Base-by-base conservation (phyloP, 2,329 filamentous ascomycete genomes). In the Cryphonectria nitschkei region DNA sequence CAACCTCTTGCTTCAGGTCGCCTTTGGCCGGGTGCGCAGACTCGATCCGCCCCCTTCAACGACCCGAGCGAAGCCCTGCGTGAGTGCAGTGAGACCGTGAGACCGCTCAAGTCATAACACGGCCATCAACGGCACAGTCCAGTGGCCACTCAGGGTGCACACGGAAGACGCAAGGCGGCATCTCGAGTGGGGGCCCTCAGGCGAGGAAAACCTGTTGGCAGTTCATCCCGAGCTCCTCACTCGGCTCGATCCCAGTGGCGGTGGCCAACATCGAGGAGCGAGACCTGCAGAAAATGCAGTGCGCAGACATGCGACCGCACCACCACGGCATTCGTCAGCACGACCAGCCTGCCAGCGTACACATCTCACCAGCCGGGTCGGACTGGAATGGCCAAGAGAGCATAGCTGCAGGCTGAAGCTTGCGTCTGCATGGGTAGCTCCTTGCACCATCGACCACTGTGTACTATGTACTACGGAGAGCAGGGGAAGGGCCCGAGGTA, bases 391-490 rank as follows among this genome's bases (percentile, higher is more conserved):
- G 56, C 16, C 13, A 39, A 29, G 32, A n/a, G 16, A 13, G 37
- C 37, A 43, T 43, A 29, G 29, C 54, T 67, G 65, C 65, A 61
- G 54, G 56, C 41, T 65, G 64, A 52, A 22, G 43, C 64, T 32
- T 43, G 39, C 62, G 46, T 46, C 64, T 65, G 64, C 64, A 65
- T 65, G 64, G 56, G 63, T 65, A 52, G 63, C 63, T 65, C 43
- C 41, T 50, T 41, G 34, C 58, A 39, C 58, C 58, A n/a, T 19
- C 16, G 9, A 13, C 32, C 34, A 22, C 34, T 50, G 14, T 50
- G 16, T 39, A 46, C 37, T 43, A 43, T 16, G 16, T 39, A 46
- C 37, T 32, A 43, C 54, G 26, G 52, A 22, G 26, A 1, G 39
- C 26, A 46, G n/a, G 11, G 16, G 16, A 54, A 52, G 41, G 13